Base-by-base conservation (phyloP, 495 filamentous ascomycete genomes). In the Podospora pseudocomata region DNA sequence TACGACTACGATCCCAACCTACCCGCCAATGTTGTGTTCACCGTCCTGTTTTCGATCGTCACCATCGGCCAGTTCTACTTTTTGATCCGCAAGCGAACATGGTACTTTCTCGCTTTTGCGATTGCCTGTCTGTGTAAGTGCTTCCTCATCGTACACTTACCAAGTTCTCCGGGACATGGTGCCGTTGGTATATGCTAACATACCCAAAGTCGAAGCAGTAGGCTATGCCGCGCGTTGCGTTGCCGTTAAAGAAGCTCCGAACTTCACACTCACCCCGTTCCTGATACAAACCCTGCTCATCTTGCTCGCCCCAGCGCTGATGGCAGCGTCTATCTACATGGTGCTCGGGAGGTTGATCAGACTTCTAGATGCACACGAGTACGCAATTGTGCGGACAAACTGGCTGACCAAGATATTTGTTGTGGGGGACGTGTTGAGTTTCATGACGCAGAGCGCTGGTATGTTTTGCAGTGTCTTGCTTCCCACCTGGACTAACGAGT, bases 71-170 rank as follows among this genome's bases (percentile, higher is more conserved):
- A 91, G 68, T 27, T 75, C 28, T 81, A 77, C 61, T 82, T 87
- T 63, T 67, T 90, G 6, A 60, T 80, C 53, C 78, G 73, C 28
- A 80, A 76, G 19, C 77, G 79, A 67, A 84, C 82, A 7, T 90
- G 85, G 85, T 90, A 87, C 74, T 86, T 90, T 60, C 83, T 85
- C 7, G 83, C 89, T 0, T 82, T 90, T 28, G 32, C 87, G 6
- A 72, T 89, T 32, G 88, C 87, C 11, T 82, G 85, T 27, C 60
- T 83, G 16, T 87, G 87, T 89, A 80, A 69, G 83, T 80, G 20
- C 28, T 5, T 16, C 7, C 9, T 27, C 54, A 58, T 18, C n/a
- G 57, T 5, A 19, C 1, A 30, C 20, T 53, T 16, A 16, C 3
- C 15, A 13, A 18, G 39, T 7, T 18, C 15, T 18, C 5, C 23